Conservation (phyloP, 495 filamentous ascomycete species). For the Neurospora sp. region DNA sequence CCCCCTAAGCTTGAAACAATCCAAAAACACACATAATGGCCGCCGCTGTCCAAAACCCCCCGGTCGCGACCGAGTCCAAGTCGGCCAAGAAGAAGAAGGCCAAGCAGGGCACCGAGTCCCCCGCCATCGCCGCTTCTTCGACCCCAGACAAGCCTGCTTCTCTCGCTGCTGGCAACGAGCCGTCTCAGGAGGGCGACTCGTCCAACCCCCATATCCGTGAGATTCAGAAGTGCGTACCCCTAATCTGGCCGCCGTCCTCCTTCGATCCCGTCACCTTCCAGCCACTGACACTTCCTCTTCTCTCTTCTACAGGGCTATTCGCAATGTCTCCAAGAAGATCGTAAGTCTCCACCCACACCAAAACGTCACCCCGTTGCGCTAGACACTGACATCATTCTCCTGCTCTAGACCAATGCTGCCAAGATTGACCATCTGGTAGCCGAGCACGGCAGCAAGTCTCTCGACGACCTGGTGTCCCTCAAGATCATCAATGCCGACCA, state of each 20-base stretch:
- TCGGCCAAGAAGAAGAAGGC: slow-evolving; percentile 67
- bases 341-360: slow-evolving; percentile 40
- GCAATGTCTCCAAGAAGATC: slow-evolving; percentile 80
- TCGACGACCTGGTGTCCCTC: slow-evolving; percentile 72
- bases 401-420: slow-evolving; percentile 54
- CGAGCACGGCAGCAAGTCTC: slow-evolving; percentile 61
- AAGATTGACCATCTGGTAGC: slow-evolving; percentile 72
- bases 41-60: slow-evolving; percentile 40
- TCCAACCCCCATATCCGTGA: slow-evolving; percentile 77
- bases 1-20: slow-evolving; percentile 2
- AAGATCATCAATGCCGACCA: slow-evolving; percentile 92
- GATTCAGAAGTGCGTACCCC: slow-evolving; percentile 61
- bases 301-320: slow-evolving; percentile 53
- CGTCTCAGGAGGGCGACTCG: slow-evolving; percentile 44
- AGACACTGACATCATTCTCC: slow-evolving; percentile 9
- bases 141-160: slow-evolving; percentile 32
- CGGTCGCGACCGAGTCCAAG: slow-evolving; percentile 44
- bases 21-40: slow-evolving; percentile 30
- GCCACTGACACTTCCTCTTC: slow-evolving; percentile 17
- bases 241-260: background rate
- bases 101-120: slow-evolving; percentile 43
- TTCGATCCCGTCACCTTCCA: background rate
- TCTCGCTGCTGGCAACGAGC: slow-evolving; percentile 23
- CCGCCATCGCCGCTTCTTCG: slow-evolving; percentile 30
- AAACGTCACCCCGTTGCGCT: background rate